phyloP scores from a whole-genome alignment of 148 eudicot species.

The Rhododendron williamsianum region DNA sequence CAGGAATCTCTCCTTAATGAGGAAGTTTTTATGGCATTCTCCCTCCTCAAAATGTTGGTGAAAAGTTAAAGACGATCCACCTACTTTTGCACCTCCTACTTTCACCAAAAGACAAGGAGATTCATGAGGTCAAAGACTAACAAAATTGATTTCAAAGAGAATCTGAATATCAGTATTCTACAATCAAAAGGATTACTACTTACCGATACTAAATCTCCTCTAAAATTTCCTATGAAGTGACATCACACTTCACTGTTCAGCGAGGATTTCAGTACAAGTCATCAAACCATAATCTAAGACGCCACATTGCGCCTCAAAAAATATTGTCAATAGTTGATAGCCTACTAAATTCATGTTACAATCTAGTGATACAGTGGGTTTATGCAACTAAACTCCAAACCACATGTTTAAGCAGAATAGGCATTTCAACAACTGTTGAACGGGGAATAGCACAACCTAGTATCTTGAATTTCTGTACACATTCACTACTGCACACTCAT shows the following conservation, averaged over 20 bases:
- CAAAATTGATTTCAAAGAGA: background rate
- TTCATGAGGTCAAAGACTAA: background rate
- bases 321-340: background rate
- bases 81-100: background rate
- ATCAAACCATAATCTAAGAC: background rate
- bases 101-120: background rate
- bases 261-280: background rate
- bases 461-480: background rate
- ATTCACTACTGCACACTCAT: background rate
- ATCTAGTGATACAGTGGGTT: background rate
- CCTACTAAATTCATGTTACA: background rate
- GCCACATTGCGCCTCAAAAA: background rate
- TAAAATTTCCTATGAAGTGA: background rate
- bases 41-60: background rate
- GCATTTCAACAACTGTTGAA: background rate
- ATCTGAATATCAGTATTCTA: background rate
- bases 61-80: background rate
- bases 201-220: background rate
- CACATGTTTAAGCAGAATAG: background rate
- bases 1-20: background rate
- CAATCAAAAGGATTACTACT: background rate
- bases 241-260: background rate
- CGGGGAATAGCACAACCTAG: background rate
- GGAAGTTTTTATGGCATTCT: background rate
- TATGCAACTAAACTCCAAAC: background rate